A percentile compares a stretch with the other conserved stretches of the same genome.
These are phyloP conservation scores for Melaleuca quinquenervia DNA, from an alignment of 345 rosid species.

Conservation along the genomic window DNA sequence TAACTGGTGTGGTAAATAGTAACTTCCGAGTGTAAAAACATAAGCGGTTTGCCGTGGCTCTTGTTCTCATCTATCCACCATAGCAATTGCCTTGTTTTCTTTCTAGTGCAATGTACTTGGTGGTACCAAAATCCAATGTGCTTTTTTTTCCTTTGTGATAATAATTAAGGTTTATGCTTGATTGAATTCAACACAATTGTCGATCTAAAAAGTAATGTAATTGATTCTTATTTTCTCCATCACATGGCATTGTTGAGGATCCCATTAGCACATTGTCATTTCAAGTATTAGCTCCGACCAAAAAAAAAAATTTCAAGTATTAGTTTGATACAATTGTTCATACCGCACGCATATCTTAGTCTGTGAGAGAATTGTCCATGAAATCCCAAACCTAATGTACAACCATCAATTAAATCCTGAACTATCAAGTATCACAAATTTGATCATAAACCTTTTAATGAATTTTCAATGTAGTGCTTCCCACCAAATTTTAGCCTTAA, in stretches of 20 bases:
- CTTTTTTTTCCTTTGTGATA: neutral
- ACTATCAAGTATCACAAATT: neutral
- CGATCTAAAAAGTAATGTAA: neutral
- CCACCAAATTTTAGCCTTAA: neutral
- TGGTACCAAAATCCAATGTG: neutral
- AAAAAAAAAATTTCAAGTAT: too few species aligned
- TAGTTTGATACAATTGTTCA: neutral
- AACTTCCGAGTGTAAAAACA: neutral
- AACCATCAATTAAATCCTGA: fast-evolving
- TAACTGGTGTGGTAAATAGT: neutral
- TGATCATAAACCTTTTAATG: fast-evolving
- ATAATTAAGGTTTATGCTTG: neutral
- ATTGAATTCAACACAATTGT: neutral
- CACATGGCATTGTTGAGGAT: neutral
- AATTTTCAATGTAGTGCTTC: neutral
- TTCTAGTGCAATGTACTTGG: neutral
- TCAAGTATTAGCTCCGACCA: too few species aligned
- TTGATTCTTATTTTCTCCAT: neutral
- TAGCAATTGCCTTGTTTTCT: neutral
- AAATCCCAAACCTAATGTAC: neutral
- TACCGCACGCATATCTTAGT: neutral
- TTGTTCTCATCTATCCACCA: neutral
- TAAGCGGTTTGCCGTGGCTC: neutral
- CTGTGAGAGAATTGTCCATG: neutral
- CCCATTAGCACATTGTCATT: neutral